phyloP scores from a whole-genome alignment of 2,329 filamentous ascomycete species.

The Diaporthe australafricana region DNA sequence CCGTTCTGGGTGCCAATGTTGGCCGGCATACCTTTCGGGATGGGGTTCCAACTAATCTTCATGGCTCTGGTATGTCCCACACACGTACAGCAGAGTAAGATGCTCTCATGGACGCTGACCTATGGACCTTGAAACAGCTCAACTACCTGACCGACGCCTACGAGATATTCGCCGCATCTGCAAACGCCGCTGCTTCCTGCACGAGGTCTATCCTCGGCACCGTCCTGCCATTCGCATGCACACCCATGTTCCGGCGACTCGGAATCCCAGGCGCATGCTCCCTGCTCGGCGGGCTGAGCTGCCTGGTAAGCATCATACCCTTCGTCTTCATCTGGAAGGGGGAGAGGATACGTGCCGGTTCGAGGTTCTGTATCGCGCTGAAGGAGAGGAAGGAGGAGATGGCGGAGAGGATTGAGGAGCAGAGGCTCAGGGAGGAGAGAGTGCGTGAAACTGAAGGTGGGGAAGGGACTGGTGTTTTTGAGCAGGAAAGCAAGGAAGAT shows the following conservation, averaged over 20 bases:
- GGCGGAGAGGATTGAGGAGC: constrained; percentile 52
- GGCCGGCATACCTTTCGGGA: constrained; percentile 70
- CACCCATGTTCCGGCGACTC: constrained; percentile 60
- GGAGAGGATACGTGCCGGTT: constrained; percentile 64
- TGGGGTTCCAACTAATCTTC: constrained; percentile 72
- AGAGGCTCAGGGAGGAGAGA: constrained; percentile 39
- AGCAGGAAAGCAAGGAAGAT: constrained; percentile 1
- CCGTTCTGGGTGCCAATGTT: constrained; percentile 68
- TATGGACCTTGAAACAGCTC: neutral
- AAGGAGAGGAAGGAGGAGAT: constrained; percentile 62
- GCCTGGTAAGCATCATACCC: constrained; percentile 62
- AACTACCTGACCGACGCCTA: constrained; percentile 78
- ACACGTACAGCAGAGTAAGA: neutral
- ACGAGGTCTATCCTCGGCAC: constrained; percentile 63
- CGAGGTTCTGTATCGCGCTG: constrained; percentile 72
- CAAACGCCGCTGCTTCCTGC: constrained; percentile 63
- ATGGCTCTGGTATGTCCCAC: constrained; percentile 62
- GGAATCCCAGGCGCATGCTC: constrained; percentile 63
- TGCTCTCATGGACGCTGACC: neutral
- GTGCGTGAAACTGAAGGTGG: neutral
- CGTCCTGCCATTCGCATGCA: constrained; percentile 67
- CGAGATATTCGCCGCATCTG: constrained; percentile 70
- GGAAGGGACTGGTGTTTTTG: neutral
- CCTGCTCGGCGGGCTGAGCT: constrained; percentile 62
- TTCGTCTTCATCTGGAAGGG: constrained; percentile 68